phyloP scores from a whole-genome alignment of 2,329 filamentous ascomycete species.

The Didymella pomorum region DNA sequence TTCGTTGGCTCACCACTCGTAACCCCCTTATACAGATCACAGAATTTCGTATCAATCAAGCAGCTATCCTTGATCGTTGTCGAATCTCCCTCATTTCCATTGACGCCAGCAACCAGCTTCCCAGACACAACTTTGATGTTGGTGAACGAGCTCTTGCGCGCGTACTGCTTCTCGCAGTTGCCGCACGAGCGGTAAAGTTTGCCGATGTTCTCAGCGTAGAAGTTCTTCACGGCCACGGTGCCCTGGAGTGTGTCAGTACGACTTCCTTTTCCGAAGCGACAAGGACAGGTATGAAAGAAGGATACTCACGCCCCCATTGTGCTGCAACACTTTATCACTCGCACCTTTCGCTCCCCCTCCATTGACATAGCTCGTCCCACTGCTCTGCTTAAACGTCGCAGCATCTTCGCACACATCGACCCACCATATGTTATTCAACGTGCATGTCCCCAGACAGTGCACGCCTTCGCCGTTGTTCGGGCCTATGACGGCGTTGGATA shows the following conservation, averaged over 20 bases:
- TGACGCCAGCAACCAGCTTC: conserved; percentile 38
- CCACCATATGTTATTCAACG: not conserved
- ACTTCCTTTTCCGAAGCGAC: too few species aligned
- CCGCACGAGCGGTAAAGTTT: conserved; percentile 42
- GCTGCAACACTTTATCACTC: not conserved
- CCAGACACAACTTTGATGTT: conserved; percentile 34
- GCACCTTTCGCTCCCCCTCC: not conserved
- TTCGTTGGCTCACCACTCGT: conserved; percentile 40
- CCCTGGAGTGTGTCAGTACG: conserved; percentile 16
- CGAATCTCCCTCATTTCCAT: conserved; percentile 42
- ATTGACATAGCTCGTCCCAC: not conserved
- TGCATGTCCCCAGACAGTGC: not conserved
- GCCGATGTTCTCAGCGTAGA: conserved; percentile 40
- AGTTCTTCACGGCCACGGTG: conserved; percentile 44
- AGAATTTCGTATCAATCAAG: conserved; percentile 34
- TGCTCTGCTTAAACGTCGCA: not conserved
- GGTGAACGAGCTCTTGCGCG: conserved; percentile 36
- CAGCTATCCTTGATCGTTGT: conserved; percentile 37
- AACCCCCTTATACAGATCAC: conserved; percentile 42
- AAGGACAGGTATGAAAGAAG: too few species aligned
- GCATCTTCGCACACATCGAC: not conserved
- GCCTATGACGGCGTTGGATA: not conserved
- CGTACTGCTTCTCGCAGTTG: conserved; percentile 40
- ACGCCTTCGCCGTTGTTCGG: not conserved
- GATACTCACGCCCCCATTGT: not conserved